Percentiles rank a stretch among this genome's conserved stretches.
These are phyloP conservation scores for Paraurostyla sp. DNA, from an alignment of 73 alveolate species.

Conservation along the genomic window DNA sequence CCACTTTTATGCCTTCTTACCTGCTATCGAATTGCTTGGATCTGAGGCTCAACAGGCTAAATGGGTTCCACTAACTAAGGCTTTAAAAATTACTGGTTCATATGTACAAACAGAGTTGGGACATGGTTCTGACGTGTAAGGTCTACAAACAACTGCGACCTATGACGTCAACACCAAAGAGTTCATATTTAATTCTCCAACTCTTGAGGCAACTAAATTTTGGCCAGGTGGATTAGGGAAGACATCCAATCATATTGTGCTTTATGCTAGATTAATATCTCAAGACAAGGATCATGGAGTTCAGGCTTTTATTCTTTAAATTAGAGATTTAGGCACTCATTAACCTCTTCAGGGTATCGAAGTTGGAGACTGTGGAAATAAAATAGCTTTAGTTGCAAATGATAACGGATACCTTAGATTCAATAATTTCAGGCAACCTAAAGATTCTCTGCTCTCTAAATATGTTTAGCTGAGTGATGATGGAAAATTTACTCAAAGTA, in stretches of 20 bases:
- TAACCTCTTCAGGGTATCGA: slow-evolving; percentile 82
- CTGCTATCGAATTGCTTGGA: slow-evolving; percentile 79
- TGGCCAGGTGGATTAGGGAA: slow-evolving; percentile 93
- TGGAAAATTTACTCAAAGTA: slow-evolving; percentile 10
- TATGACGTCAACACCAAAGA: slow-evolving; percentile 81
- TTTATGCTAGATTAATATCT: slow-evolving; percentile 74
- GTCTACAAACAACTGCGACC: slow-evolving; percentile 89
- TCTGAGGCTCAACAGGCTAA: slow-evolving; percentile 76
- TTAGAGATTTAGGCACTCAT: slow-evolving; percentile 81
- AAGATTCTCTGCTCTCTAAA: slow-evolving; percentile 30
- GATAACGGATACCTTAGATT: slow-evolving; percentile 57
- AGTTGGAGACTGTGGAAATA: slow-evolving; percentile 89
- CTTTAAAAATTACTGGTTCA: slow-evolving; percentile 81
- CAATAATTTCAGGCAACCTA: slow-evolving; percentile 40
- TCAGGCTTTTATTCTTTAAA: slow-evolving; percentile 75
- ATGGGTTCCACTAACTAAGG: slow-evolving; percentile 68
- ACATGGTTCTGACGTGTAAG: slow-evolving; percentile 89
- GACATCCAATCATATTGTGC: slow-evolving; percentile 76
- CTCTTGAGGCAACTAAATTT: slow-evolving; percentile 82
- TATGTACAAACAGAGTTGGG: slow-evolving; percentile 93
- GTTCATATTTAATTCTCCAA: slow-evolving; percentile 86
- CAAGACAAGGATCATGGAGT: slow-evolving; percentile 86
- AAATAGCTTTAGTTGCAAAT: slow-evolving; percentile 38
- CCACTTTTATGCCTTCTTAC: slow-evolving; percentile 67
- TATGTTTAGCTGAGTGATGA: slow-evolving; percentile 25